A percentile compares a stretch with the other conserved stretches of the same genome.
These are phyloP conservation scores for Pseudomonodictys pantanalensis DNA, from an alignment of 495 filamentous ascomycete species.

Conservation along the genomic window DNA sequence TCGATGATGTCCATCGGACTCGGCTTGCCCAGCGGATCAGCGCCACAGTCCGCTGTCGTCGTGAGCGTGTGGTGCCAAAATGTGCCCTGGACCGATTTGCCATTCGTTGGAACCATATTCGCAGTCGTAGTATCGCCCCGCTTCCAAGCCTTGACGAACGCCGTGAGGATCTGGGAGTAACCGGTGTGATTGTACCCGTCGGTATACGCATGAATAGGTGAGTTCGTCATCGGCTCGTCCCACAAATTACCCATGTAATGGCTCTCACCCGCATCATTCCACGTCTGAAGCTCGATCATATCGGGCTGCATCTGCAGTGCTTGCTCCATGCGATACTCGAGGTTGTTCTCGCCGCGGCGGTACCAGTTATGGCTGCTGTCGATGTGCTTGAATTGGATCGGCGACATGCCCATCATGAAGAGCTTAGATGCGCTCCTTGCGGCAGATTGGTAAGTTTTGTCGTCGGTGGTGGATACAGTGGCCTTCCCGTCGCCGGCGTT, in stretches of 20 bases:
- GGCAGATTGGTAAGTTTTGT: slow-evolving; percentile 6
- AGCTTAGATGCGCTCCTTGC: slow-evolving; percentile 3
- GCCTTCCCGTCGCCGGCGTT: background rate
- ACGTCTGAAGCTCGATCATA: slow-evolving; percentile 23
- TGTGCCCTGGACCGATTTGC: slow-evolving; percentile 10
- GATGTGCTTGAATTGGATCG: slow-evolving; percentile 25
- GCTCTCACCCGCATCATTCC: slow-evolving; percentile 20
- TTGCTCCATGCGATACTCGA: slow-evolving; percentile 17
- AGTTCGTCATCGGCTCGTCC: slow-evolving; percentile 11
- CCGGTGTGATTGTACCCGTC: slow-evolving; percentile 19
- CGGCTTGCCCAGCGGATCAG: slow-evolving; percentile 15
- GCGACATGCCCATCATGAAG: slow-evolving; percentile 27
- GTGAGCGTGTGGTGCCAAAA: slow-evolving; percentile 26
- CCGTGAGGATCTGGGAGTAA: slow-evolving; percentile 8
- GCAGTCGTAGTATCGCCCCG: slow-evolving; percentile 7
- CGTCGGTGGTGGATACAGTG: slow-evolving; percentile 8
- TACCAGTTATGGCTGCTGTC: slow-evolving; percentile 14
- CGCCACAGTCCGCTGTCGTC: slow-evolving; percentile 3
- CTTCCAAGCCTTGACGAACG: slow-evolving; percentile 22
- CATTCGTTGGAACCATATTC: slow-evolving; percentile 20
- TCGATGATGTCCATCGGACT: slow-evolving; percentile 1
- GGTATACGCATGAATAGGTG: slow-evolving; percentile 5
- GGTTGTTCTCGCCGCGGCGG: slow-evolving; percentile 16
- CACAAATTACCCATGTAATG: slow-evolving; percentile 25
- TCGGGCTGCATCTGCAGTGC: slow-evolving; percentile 14